These are phyloP conservation scores for Hirsutella thompsonii DNA, from an alignment of 2,329 filamentous ascomycete species.

Conservation along the genomic window DNA sequence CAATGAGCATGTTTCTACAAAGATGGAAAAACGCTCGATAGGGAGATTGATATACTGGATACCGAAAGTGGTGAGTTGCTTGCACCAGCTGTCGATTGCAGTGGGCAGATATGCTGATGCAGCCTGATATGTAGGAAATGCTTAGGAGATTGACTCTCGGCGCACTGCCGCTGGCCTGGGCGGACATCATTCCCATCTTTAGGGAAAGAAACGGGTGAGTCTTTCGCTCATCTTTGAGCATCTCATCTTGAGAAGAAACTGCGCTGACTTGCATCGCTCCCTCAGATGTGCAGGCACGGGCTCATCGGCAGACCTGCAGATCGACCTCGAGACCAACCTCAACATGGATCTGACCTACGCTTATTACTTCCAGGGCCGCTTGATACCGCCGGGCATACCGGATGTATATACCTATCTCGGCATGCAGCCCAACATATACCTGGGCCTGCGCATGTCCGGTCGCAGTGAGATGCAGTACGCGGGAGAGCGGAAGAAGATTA, in stretches of 20 bases:
- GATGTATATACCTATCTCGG: slow-evolving; percentile 1
- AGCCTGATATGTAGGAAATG: background rate
- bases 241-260: no score
- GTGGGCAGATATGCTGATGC: no score
- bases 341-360: background rate
- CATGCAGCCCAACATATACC: background rate
- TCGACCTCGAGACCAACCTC: slow-evolving; percentile 1
- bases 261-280: no score
- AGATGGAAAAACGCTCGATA: background rate
- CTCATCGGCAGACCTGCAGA: background rate
- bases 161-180: background rate
- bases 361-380: slow-evolving; percentile 1
- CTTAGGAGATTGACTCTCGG: background rate
- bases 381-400: background rate
- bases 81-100: no score
- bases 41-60: background rate
- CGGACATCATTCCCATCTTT: background rate
- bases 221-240: no score
- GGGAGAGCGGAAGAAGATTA: background rate
- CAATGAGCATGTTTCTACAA: no score
- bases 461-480: background rate
- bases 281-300: background rate
- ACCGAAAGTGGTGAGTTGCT: background rate
- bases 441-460: background rate
- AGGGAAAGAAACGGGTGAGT: background rate